Evolutionary conservation across 1,284 basidiomycete genomes (phyloP), one percentile per base, ranked within the genome.

Genomic region (Fomitopsis pinicola): DNA sequence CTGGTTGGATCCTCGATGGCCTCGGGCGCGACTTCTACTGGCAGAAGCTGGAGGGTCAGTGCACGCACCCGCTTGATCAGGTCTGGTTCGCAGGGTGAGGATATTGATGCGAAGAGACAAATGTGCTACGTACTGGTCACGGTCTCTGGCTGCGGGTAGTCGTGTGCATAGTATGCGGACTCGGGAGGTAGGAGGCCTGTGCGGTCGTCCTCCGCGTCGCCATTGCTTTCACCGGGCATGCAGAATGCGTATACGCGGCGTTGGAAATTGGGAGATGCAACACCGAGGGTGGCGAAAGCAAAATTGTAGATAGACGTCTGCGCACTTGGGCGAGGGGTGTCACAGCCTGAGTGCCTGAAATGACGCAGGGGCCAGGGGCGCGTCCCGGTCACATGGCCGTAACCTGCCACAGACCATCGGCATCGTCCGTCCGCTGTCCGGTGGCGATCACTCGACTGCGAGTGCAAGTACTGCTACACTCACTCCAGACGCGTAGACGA

Each of bases 51-150:
- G 60, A 91, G 76, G 0, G 91, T 91, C 66, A 98, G 78, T 0
- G 91, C 86, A 53, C 92, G 84, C 56, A 97, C 78, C 44, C 95
- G 87, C 66, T 84, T 89, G 44, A 96, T 83, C 53, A 98, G 83
- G 67, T 89, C 91, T 93, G 10, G 26, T 35, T 54, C 22, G 22
- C 28, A n/a, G 36, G 53, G 46, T 42, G 36, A 2, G 36, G 36
- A 19, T 10, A 30, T 19, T 35, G 33, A 15, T 19, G 10, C 26
- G 50, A 17, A 19, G 14, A 8, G 35, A 7, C 14, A 19, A 10
- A 9, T 7, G 14, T 53, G 19, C 15, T n/a, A 73, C 84, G 62
- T 66, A 92, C 91, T 92, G 19, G 86, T 85, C 55, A 92, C 72
- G 0, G 86, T 89, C 60, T 87, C 85, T 19, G 91, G 86, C n/a